Conservation (phyloP, 1,284 basidiomycete species). For the Marasmius fiardii region DNA sequence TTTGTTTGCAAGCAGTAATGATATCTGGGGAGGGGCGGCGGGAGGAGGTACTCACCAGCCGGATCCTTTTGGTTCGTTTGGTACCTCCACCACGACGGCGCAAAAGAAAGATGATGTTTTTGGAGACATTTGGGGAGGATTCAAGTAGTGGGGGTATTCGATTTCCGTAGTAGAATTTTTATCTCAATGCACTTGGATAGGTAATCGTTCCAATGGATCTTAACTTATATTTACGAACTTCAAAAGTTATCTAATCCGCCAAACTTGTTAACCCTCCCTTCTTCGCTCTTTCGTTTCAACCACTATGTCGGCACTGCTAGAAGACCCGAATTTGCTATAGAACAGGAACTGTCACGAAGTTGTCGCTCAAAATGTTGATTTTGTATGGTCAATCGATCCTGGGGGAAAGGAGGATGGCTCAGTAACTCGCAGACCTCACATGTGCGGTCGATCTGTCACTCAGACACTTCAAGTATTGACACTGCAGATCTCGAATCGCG, state of each 20-base stretch:
- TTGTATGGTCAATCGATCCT: slow-evolving; percentile 89
- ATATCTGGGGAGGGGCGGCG: slow-evolving; percentile 51
- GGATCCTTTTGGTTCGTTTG: slow-evolving; percentile 17
- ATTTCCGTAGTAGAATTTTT: no score
- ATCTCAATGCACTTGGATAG: no score
- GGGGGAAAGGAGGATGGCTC: slow-evolving; percentile 61
- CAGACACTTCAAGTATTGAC: slow-evolving; percentile 58
- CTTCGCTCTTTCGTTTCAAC: no score
- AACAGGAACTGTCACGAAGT: slow-evolving; percentile 80
- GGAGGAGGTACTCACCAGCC: slow-evolving; percentile 2
- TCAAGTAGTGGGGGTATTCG: slow-evolving; percentile 50
- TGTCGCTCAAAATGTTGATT: slow-evolving; percentile 62
- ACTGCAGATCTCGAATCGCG: slow-evolving; percentile 71
- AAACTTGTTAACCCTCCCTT: no score
- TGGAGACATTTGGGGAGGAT: slow-evolving; percentile 78
- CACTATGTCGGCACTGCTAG: background rate
- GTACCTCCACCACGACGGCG: slow-evolving; percentile 14
- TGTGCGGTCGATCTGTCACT: slow-evolving; percentile 59
- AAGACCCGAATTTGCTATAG: slow-evolving; percentile 76
- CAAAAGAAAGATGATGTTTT: slow-evolving; percentile 77
- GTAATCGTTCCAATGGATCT: background rate
- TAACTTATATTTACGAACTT: no score
- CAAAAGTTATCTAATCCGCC: no score
- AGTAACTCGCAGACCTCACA: slow-evolving; percentile 66
- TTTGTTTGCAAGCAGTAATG: slow-evolving; percentile 39